Evolutionary conservation across 495 filamentous ascomycete species (phyloP).

Genomic region (Lentithecium fluviatile): DNA sequence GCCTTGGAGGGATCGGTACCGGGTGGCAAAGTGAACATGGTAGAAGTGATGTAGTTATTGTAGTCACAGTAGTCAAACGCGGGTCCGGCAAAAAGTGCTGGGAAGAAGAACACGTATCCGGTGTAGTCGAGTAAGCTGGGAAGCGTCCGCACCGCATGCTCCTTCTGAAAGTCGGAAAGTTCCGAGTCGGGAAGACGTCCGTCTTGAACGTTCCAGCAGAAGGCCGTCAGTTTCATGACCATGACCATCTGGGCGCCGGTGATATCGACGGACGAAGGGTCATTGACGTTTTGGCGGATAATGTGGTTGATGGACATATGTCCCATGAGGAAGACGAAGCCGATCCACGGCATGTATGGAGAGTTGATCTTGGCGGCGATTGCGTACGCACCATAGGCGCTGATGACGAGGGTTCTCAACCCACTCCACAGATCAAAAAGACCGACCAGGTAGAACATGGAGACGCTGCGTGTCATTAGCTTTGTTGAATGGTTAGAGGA

Average conservation of each 20-base stretch:
- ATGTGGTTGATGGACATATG: slow-evolving; percentile 93
- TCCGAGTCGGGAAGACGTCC: slow-evolving; percentile 74
- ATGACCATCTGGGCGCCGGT: slow-evolving; percentile 94
- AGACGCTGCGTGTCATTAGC: slow-evolving; percentile 50
- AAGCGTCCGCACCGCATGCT: slow-evolving; percentile 70
- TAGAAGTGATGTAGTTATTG: slow-evolving; percentile 84
- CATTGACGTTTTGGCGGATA: slow-evolving; percentile 66
- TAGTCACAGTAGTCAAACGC: slow-evolving; percentile 95
- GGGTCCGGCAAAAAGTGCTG: slow-evolving; percentile 79
- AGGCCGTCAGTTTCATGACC: slow-evolving; percentile 95
- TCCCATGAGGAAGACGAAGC: slow-evolving; percentile 90
- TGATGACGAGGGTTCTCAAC: slow-evolving; percentile 73
- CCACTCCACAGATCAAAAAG: slow-evolving; percentile 95
- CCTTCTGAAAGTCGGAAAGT: slow-evolving; percentile 81
- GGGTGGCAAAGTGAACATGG: slow-evolving; percentile 85
- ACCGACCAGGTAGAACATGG: slow-evolving; percentile 87
- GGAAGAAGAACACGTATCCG: slow-evolving; percentile 94
- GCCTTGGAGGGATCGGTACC: slow-evolving; percentile 75
- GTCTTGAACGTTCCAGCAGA: slow-evolving; percentile 97
- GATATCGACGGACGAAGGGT: slow-evolving; percentile 72
- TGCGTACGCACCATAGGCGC: slow-evolving; percentile 72
- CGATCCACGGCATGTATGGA: slow-evolving; percentile 98
- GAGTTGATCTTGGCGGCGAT: slow-evolving; percentile 83
- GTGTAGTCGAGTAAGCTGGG: slow-evolving; percentile 75
- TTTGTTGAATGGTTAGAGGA: background rate